Evolutionary conservation across 2,329 filamentous ascomycete species (phyloP).

Genomic region (Ascomycota sp.): DNA sequence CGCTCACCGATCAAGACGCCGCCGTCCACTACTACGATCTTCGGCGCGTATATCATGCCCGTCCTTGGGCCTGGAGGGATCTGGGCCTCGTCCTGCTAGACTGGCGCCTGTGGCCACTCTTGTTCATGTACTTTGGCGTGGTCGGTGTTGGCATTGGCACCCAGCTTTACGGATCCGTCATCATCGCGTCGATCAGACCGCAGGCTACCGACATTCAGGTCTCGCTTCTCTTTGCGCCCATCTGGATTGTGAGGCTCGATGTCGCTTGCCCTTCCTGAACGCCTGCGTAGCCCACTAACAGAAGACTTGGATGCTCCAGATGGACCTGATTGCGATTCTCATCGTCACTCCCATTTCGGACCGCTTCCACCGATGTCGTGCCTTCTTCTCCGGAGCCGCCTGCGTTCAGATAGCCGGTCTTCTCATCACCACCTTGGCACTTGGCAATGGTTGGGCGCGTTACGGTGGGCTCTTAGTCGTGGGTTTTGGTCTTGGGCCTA

Average conservation of each 20-base stretch:
- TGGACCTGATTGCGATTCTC: conserved; percentile 76
- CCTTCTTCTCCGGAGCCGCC: conserved; percentile 62
- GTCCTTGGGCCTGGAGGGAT: conserved; percentile 53
- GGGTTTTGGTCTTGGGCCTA: conserved; percentile 76
- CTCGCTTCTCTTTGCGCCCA: conserved; percentile 70
- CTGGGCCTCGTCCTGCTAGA: conserved; percentile 53
- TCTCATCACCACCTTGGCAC: conserved; percentile 57
- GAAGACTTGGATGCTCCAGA: conserved; percentile 24
- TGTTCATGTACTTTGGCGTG: conserved; percentile 86
- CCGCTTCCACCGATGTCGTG: conserved; percentile 62
- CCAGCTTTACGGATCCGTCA: conserved; percentile 72
- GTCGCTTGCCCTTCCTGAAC: not conserved
- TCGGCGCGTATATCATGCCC: conserved; percentile 56
- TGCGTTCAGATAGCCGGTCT: conserved; percentile 68
- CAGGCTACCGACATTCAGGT: conserved; percentile 52
- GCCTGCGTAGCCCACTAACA: not conserved
- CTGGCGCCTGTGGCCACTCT: conserved; percentile 74
- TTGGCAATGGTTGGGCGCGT: conserved; percentile 52
- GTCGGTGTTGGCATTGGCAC: conserved; percentile 83
- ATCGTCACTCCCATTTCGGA: conserved; percentile 72
- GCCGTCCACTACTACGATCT: conserved; percentile 68
- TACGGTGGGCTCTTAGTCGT: conserved; percentile 82
- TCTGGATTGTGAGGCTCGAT: conserved; percentile 53
- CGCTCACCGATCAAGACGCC: conserved; percentile 57
- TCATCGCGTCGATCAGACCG: conserved; percentile 62